Percentiles rank a stretch among this genome's conserved stretches.
Evolutionary conservation across 2,329 filamentous ascomycete species (phyloP).

Genomic region (Hirsutella rhossiliensis): DNA sequence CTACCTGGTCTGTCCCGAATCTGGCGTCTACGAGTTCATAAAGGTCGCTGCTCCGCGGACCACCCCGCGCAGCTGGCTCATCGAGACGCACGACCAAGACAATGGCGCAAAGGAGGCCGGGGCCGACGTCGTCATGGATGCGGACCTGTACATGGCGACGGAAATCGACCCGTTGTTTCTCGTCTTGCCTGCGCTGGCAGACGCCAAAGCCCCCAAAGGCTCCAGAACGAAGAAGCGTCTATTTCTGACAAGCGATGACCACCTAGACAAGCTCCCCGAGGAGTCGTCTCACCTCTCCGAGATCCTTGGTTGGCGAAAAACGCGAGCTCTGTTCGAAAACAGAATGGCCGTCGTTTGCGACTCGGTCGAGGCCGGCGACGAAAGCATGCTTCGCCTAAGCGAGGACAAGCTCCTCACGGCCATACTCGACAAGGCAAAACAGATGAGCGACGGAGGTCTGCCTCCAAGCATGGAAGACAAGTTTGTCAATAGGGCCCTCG

Average conservation of each 20-base stretch:
- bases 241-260: slow-evolving; percentile 60
- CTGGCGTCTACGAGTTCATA: slow-evolving; percentile 55
- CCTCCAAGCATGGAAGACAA: slow-evolving; percentile 76
- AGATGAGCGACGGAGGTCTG: slow-evolving; percentile 52
- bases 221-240: slow-evolving; percentile 42
- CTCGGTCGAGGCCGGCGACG: slow-evolving; percentile 68
- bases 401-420: slow-evolving; percentile 55
- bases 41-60: slow-evolving; percentile 39
- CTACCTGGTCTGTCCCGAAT: slow-evolving; percentile 50
- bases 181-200: slow-evolving; percentile 57
- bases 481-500: slow-evolving; percentile 65
- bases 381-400: slow-evolving; percentile 74
- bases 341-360: slow-evolving; percentile 67
- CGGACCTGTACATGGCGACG: slow-evolving; percentile 75
- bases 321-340: slow-evolving; percentile 42
- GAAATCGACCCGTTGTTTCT: slow-evolving; percentile 77
- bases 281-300: slow-evolving; percentile 45
- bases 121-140: slow-evolving; percentile 42
- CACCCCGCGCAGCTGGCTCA: slow-evolving; percentile 49
- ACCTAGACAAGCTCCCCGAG: slow-evolving; percentile 51
- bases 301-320: slow-evolving; percentile 36
- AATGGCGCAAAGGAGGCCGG: slow-evolving; percentile 7
- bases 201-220: slow-evolving; percentile 25
- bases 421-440: slow-evolving; percentile 58
- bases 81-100: slow-evolving; percentile 24